Conservation (phyloP, 1,139 yeast species). For the Geotrichum cucujoidarum region DNA sequence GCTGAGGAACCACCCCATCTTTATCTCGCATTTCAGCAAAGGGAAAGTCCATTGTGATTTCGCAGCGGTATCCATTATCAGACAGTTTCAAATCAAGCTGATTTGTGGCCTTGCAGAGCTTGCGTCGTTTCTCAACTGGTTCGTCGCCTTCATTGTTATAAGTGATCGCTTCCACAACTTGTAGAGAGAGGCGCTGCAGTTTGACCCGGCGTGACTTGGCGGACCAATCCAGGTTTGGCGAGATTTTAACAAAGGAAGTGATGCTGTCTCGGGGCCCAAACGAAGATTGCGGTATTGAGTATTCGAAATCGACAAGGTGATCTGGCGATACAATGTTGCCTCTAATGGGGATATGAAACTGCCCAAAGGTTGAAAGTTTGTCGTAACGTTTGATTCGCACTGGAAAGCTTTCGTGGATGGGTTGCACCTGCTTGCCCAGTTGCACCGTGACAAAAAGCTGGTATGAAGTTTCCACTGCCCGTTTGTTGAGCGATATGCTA, state of each 20-base stretch:
- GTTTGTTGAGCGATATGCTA: slow-evolving; percentile 35
- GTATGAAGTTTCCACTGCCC: slow-evolving; percentile 35
- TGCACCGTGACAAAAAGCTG: slow-evolving; percentile 35
- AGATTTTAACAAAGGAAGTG: slow-evolving; percentile 31
- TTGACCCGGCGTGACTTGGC: slow-evolving; percentile 37
- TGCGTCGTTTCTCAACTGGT: slow-evolving; percentile 31
- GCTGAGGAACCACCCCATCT: slow-evolving; percentile 34
- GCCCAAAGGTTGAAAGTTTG: slow-evolving; percentile 40
- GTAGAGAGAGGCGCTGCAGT: slow-evolving; percentile 36
- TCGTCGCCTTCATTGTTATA: slow-evolving; percentile 35
- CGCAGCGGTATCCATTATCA: slow-evolving; percentile 30
- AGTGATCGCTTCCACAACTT: slow-evolving; percentile 36
- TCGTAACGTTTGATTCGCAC: slow-evolving; percentile 38
- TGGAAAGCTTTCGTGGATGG: slow-evolving; percentile 35
- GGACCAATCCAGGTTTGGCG: slow-evolving; percentile 38
- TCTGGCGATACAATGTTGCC: slow-evolving; percentile 34
- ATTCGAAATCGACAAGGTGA: slow-evolving; percentile 37
- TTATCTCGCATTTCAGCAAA: slow-evolving; percentile 28
- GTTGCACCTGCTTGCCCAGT: slow-evolving; percentile 27
- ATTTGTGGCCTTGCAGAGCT: slow-evolving; percentile 32
- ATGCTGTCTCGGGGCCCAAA: slow-evolving; percentile 41
- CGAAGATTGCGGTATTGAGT: slow-evolving; percentile 36
- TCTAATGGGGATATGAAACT: slow-evolving; percentile 34
- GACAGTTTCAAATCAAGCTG: slow-evolving; percentile 33
- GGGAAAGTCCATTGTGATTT: slow-evolving; percentile 35